Percentiles rank a stretch among this genome's conserved stretches.
These are phyloP conservation scores for Cryptococcus maquisensis DNA, from an alignment of 1,284 basidiomycete genomes.

Conservation along the genomic window DNA sequence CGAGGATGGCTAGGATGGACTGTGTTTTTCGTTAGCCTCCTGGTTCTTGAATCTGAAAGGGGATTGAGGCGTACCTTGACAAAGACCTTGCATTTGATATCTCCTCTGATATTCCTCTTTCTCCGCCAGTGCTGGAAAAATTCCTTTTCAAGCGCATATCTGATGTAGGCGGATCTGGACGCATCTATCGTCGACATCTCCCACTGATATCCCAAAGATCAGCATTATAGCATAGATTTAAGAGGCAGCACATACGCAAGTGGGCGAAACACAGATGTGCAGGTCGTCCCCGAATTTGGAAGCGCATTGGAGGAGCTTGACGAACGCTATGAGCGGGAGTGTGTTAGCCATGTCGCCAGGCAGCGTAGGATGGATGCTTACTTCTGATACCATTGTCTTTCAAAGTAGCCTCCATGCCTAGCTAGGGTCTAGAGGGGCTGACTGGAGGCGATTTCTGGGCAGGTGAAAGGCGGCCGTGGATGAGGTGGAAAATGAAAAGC, in stretches of 20 bases:
- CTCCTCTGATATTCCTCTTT: constrained; percentile 8
- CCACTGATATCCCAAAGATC: constrained; percentile 29
- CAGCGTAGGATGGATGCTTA: constrained; percentile 11
- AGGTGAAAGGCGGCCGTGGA: neutral
- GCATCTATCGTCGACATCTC: constrained; percentile 45
- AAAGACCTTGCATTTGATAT: constrained; percentile 42
- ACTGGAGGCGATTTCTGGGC: too few relatives aligned
- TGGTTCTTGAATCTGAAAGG: neutral
- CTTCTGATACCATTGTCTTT: constrained; percentile 30
- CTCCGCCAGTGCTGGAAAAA: constrained; percentile 43
- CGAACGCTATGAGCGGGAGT: constrained; percentile 42
- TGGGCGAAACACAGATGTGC: constrained; percentile 38
- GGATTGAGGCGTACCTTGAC: constrained; percentile 38
- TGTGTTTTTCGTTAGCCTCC: constrained; percentile 11
- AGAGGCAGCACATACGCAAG: constrained; percentile 22
- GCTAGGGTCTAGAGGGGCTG: too few relatives aligned
- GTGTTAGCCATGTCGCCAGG: neutral
- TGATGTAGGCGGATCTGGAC: constrained; percentile 44
- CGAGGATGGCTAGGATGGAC: constrained; percentile 45
- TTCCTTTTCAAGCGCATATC: constrained; percentile 35
- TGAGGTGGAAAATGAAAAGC: too few relatives aligned
- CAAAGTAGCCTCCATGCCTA: constrained; percentile 34
- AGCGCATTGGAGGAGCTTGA: constrained; percentile 44
- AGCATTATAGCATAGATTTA: neutral
- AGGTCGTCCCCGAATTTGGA: constrained; percentile 47